Conservation (phyloP, 768 basidiomycete species). For the Agaricus sinodeliciosus region DNA sequence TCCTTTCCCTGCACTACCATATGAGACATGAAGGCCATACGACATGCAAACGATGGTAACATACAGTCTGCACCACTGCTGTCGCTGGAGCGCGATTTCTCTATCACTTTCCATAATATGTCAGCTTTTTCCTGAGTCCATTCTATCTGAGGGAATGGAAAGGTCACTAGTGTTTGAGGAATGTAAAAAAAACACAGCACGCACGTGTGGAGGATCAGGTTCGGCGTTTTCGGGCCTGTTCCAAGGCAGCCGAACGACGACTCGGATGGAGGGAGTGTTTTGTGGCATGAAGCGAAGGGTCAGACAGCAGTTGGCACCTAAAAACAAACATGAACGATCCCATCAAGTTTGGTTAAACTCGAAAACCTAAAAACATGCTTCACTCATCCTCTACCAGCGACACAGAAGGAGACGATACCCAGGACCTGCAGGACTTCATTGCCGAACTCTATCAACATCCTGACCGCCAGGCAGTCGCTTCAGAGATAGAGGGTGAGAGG, state of each 20-base stretch:
- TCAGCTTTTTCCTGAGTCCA: conserved; percentile 84
- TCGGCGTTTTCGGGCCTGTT: conserved; percentile 67
- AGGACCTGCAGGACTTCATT: conserved; percentile 29
- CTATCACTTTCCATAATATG: conserved; percentile 83
- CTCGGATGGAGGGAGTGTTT: conserved; percentile 37
- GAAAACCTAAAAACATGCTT: conserved; percentile 14
- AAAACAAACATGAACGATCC: not conserved
- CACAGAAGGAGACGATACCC: conserved; percentile 16
- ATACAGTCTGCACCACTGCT: conserved; percentile 75
- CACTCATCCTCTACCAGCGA: conserved; percentile 18
- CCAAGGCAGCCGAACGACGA: conserved; percentile 75
- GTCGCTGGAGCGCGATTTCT: conserved; percentile 66
- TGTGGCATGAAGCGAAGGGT: conserved; percentile 6
- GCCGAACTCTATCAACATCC: conserved; percentile 25
- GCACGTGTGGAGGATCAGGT: conserved; percentile 62
- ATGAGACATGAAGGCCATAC: not conserved
- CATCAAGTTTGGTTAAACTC: conserved; percentile 14
- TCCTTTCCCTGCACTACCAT: conserved; percentile 59
- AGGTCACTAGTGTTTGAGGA: not conserved
- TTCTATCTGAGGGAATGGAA: conserved; percentile 52
- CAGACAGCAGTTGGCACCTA: not conserved
- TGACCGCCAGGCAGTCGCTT: conserved; percentile 34
- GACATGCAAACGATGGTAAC: conserved; percentile 20
- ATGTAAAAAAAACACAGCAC: conserved; percentile 18
- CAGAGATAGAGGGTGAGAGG: conserved; percentile 38